Evolutionary conservation across 176 grass and related monocot species (phyloP).

Genomic region (Thinopyrum elongatum): DNA sequence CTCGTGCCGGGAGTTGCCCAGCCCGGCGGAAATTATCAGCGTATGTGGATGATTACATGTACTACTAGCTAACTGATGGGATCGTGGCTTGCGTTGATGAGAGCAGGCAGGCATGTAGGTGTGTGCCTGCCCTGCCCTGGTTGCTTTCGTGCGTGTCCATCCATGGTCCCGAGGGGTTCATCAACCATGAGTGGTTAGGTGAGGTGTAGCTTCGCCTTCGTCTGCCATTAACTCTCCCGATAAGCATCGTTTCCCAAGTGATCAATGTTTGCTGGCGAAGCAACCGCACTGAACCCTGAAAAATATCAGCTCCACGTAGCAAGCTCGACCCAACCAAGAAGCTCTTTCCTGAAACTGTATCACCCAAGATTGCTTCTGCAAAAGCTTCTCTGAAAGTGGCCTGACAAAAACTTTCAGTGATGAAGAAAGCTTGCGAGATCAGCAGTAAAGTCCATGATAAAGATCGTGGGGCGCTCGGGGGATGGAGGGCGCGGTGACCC

Average conservation of each 20-base stretch:
- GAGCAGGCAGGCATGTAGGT: conserved; percentile 21
- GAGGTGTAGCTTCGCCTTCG: conserved; percentile 23
- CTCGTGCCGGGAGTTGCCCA: neutral
- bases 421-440: neutral
- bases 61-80: neutral
- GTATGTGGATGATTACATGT: neutral
- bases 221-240: neutral
- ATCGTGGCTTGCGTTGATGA: conserved; percentile 8
- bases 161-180: conserved; percentile 7
- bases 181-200: neutral
- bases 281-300: too few relatives aligned
- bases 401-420: neutral
- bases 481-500: neutral
- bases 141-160: neutral
- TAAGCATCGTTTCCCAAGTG: neutral
- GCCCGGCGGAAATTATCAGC: neutral
- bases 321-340: neutral
- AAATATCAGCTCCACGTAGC: neutral
- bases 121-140: neutral
- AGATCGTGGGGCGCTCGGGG: neutral
- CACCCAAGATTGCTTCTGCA: neutral
- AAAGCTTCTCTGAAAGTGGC: neutral
- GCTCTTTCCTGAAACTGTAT: neutral
- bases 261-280: neutral
- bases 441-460: neutral